Evolutionary conservation across 2,329 filamentous ascomycete species (phyloP).

Genomic region (Capronia americana): DNA sequence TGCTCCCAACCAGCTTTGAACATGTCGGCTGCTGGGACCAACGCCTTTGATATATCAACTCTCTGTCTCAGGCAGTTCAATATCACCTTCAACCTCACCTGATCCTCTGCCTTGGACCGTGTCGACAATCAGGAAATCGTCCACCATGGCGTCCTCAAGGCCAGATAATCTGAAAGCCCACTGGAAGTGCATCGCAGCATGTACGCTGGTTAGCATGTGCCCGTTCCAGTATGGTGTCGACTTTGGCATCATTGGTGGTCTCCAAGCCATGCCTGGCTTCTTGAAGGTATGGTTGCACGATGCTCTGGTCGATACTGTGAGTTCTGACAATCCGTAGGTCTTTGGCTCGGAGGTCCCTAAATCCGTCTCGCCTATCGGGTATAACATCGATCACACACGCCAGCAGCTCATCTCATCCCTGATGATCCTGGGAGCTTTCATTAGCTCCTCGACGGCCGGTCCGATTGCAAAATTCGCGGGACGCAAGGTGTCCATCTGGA

Average conservation of each 20-base stretch:
- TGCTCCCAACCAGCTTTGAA: constrained; percentile 13
- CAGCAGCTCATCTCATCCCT: constrained; percentile 55
- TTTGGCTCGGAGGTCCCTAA: constrained; percentile 39
- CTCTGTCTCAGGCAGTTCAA: background rate
- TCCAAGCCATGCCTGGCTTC: constrained; percentile 45
- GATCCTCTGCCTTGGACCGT: constrained; percentile 8
- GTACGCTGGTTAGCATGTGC: constrained; percentile 44
- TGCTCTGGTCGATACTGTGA: constrained; percentile 6
- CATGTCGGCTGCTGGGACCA: background rate
- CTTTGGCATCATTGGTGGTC: constrained; percentile 44
- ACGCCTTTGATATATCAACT: constrained; percentile 24
- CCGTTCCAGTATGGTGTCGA: constrained; percentile 45
- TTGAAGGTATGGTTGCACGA: constrained; percentile 35
- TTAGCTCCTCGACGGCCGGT: constrained; percentile 48
- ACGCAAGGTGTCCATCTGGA: constrained; percentile 53
- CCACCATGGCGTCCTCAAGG: constrained; percentile 28
- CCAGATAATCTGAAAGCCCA: constrained; percentile 31
- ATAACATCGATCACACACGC: constrained; percentile 47
- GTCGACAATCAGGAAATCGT: constrained; percentile 2
- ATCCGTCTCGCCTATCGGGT: constrained; percentile 41
- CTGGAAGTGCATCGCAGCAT: constrained; percentile 37
- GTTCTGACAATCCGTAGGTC: constrained; percentile 36
- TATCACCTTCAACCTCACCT: constrained; percentile 22
- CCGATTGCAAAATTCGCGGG: constrained; percentile 52
- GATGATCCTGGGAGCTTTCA: constrained; percentile 56